Evolutionary conservation across 345 rosid species (phyloP).

Genomic region (Euphorbia peplus): DNA sequence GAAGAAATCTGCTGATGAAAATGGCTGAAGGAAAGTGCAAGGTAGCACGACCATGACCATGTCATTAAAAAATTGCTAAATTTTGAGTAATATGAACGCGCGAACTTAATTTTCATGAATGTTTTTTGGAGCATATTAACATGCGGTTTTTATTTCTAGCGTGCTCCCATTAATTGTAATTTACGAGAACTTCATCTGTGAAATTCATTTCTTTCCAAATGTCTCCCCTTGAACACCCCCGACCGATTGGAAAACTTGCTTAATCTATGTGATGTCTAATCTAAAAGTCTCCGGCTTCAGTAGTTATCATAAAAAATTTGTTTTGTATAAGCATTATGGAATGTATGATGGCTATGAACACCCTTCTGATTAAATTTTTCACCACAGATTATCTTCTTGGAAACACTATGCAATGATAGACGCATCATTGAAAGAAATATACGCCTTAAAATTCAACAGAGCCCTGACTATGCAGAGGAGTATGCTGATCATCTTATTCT

Average conservation of each 20-base stretch:
- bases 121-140: slow-evolving; percentile 10
- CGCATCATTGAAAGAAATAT: slow-evolving; percentile 95
- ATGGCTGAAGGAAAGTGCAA: slow-evolving; percentile 99
- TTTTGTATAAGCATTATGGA: neutral
- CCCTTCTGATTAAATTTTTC: slow-evolving; percentile 6
- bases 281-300: neutral
- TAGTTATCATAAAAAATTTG: neutral
- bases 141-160: neutral
- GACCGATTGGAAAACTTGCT: neutral
- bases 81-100: slow-evolving; percentile 4
- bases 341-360: slow-evolving; percentile 3
- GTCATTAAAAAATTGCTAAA: neutral
- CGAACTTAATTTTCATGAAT: neutral
- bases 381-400: slow-evolving; percentile 89
- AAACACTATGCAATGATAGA: slow-evolving; percentile 89
- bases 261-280: neutral
- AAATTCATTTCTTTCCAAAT: neutral
- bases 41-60: slow-evolving; percentile 43
- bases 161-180: neutral
- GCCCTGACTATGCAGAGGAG: slow-evolving; percentile 99
- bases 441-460: slow-evolving; percentile 97
- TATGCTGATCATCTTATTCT: slow-evolving; percentile 38
- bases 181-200: neutral
- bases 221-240: neutral
- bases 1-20: slow-evolving; percentile 99